A percentile compares a stretch with the other conserved stretches of the same genome.
These are phyloP conservation scores for Capronia americana DNA, from an alignment of 2,329 filamentous ascomycete species.

Conservation along the genomic window DNA sequence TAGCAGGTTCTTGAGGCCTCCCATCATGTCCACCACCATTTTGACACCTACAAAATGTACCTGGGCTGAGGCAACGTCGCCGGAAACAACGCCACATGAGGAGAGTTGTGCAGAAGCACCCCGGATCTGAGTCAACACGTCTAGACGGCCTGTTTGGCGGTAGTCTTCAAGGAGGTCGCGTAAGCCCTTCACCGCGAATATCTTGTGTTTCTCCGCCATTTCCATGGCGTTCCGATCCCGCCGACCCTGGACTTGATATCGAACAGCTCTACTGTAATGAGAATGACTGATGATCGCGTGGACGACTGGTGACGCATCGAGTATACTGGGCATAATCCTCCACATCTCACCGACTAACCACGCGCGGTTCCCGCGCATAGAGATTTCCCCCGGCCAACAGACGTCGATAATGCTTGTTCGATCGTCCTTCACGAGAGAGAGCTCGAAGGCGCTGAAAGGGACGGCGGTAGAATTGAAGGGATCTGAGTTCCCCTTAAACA, in stretches of 20 bases:
- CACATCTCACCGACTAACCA: neutral
- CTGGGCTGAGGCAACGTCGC: too few species aligned
- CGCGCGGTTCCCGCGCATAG: neutral
- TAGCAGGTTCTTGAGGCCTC: neutral
- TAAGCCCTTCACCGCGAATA: neutral
- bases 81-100: too few species aligned
- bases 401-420: neutral
- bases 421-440: conserved; percentile 2
- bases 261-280: conserved; percentile 6
- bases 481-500: conserved; percentile 15
- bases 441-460: neutral
- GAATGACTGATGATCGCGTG: conserved; percentile 5
- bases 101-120: too few species aligned
- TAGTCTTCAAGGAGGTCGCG: too few species aligned
- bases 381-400: conserved; percentile 1
- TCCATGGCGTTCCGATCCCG: neutral
- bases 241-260: neutral
- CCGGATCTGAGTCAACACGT: too few species aligned
- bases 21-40: neutral
- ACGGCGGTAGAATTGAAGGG: conserved; percentile 1
- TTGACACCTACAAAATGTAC: conserved; percentile 1
- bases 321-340: conserved; percentile 11
- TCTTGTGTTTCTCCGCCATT: conserved; percentile 11
- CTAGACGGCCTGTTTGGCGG: too few species aligned
- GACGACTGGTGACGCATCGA: neutral